Evolutionary conservation across 352 stramenopile species (phyloP), one percentile per base, ranked within the genome.

Genomic region (Pythium sp.): DNA sequence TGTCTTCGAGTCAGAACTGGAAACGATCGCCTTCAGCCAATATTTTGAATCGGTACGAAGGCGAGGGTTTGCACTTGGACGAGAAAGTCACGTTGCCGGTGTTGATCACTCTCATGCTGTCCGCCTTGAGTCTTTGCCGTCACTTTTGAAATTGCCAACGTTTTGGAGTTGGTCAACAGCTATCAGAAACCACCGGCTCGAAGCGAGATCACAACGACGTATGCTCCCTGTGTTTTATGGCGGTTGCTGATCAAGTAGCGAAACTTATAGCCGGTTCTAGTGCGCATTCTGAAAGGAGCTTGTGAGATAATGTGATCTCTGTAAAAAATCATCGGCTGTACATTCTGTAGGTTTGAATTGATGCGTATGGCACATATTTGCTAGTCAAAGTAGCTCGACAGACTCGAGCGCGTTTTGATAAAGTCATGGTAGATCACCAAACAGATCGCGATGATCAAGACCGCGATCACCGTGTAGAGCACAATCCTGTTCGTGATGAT

Each of bases 371-470:
- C 47, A 55, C 47, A 59, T 24, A 9, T n/a, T 41, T 30, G 47
- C 36, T 58, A 65, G 57, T 58, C 32, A 46, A 63, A 64, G 56
- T 46, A 69, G n/a, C 24, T 28, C 28, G 55, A 53, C 32, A 69
- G 28, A 32, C 54, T 64, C 43, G 38, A 36, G 32, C 34, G 59
- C 14, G 64, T 58, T 64, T 79, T 75, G 72, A 94, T 92, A 57
- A 92, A 94, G 64, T 94, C 81, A 59, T 82, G 80, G 70, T 94
- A 94, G 49, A 92, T 72, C 12, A 94, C 82, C 49, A 90, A 78
- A 69, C 74, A 89, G 58, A 94, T 94, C 6, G 81, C 76, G 20
- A 74, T 73, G 22, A 91, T 68, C 65, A 94, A 82, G 14, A 89
- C 59, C 34, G 81, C 77, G 63, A 94, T 93, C 43, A 86, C 82